A percentile compares a stretch with the other conserved stretches of the same genome.
phyloP scores from a whole-genome alignment of 768 basidiomycete species.

The Russula griseocarnosa region DNA sequence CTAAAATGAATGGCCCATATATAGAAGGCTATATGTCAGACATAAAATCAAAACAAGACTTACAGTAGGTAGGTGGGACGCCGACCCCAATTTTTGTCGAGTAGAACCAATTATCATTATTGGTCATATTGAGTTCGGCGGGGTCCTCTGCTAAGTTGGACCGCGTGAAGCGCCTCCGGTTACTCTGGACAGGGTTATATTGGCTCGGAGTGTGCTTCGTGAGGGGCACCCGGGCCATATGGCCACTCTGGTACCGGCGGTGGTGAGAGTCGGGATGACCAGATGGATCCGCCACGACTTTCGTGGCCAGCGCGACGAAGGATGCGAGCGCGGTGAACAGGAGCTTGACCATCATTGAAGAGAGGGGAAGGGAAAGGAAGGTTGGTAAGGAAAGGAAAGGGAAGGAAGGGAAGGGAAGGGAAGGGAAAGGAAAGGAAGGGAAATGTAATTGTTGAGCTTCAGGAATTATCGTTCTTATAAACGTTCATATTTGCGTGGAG shows the following conservation, averaged over 20 bases:
- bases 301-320: background rate
- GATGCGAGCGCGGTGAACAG: background rate
- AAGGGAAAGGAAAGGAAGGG: no score
- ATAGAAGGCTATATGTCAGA: slow-evolving; percentile 9
- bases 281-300: background rate
- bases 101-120: slow-evolving; percentile 44
- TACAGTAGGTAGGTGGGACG: slow-evolving; percentile 51
- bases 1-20: slow-evolving; percentile 35
- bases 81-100: slow-evolving; percentile 44
- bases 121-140: slow-evolving; percentile 39
- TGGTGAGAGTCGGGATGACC: no score
- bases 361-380: no score
- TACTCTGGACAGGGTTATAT: background rate
- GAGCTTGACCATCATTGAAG: background rate
- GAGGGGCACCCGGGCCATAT: background rate
- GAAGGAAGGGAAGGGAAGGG: no score
- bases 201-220: background rate
- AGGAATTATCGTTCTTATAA: background rate
- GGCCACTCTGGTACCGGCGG: no score
- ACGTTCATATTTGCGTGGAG: background rate
- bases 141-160: slow-evolving; percentile 3
- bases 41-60: slow-evolving; percentile 19
- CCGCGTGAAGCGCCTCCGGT: background rate
- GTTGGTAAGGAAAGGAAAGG: no score
- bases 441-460: background rate